Conservation (phyloP, 2,329 filamentous ascomycete genomes). For the Fusarium sp. region DNA sequence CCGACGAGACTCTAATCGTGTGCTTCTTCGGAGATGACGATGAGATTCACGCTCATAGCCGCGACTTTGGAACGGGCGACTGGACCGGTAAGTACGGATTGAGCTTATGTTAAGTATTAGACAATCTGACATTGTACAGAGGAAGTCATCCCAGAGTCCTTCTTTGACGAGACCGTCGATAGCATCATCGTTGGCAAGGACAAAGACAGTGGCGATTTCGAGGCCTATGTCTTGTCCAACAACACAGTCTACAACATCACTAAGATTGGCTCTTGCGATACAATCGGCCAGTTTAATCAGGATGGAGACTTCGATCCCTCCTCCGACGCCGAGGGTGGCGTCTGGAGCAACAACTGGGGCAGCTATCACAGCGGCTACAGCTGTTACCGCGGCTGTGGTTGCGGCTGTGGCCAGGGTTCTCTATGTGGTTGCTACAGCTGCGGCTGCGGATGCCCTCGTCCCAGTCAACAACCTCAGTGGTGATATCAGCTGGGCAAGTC, state of each 20-base stretch:
- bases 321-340: too few relatives aligned
- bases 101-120: fast-evolving
- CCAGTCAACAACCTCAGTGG: too few relatives aligned
- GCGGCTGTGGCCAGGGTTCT: not conserved
- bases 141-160: not conserved
- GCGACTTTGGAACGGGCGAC: not conserved
- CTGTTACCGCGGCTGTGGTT: not conserved
- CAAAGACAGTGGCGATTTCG: not conserved
- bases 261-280: not conserved
- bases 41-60: not conserved
- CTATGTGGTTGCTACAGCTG: too few relatives aligned
- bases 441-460: too few relatives aligned
- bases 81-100: not conserved
- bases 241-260: not conserved
- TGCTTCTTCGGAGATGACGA: not conserved
- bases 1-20: not conserved
- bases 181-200: not conserved
- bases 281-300: fast-evolving
- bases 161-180: not conserved
- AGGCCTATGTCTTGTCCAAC: not conserved
- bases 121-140: not conserved
- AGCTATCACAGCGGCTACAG: not conserved
- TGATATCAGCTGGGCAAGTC: too few relatives aligned
- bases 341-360: not conserved
- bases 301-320: not conserved